Conservation (phyloP, 352 stramenopile genomes). For the Aphanomyces invadans region DNA sequence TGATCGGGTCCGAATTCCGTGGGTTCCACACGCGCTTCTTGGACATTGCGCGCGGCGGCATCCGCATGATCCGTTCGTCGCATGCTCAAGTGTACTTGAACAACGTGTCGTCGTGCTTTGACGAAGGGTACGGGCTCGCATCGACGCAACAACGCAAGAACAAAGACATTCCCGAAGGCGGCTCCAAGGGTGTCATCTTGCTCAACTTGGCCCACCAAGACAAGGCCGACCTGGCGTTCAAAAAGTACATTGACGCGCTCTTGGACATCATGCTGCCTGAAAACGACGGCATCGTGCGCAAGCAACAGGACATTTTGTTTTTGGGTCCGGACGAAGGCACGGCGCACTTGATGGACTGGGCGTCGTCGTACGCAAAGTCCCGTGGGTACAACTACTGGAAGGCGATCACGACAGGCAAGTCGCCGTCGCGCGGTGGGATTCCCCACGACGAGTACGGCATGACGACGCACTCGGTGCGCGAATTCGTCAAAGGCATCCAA, state of each 20-base stretch:
- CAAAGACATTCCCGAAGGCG: conserved; percentile 81
- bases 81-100: conserved; percentile 54
- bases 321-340: conserved; percentile 79
- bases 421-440: conserved; percentile 53
- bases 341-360: conserved; percentile 60
- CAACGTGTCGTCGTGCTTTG: conserved; percentile 46
- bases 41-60: conserved; percentile 68
- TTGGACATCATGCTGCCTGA: conserved; percentile 74
- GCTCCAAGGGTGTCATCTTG: conserved; percentile 76
- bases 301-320: conserved; percentile 80
- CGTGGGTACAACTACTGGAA: conserved; percentile 71
- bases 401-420: conserved; percentile 82
- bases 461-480: conserved; percentile 71
- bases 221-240: conserved; percentile 62
- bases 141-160: conserved; percentile 85
- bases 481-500: conserved; percentile 72
- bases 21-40: conserved; percentile 81
- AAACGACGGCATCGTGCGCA: conserved; percentile 58
- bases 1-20: conserved; percentile 94
- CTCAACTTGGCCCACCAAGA: conserved; percentile 66
- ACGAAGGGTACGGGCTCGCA: conserved; percentile 78
- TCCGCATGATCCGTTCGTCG: conserved; percentile 55
- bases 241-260: conserved; percentile 77
- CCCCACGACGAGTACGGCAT: conserved; percentile 85
- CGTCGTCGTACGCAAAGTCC: conserved; percentile 74